Percentiles rank a stretch among this genome's conserved stretches.
phyloP scores from a whole-genome alignment of 352 stramenopile species.

The Globisporangium splendens region DNA sequence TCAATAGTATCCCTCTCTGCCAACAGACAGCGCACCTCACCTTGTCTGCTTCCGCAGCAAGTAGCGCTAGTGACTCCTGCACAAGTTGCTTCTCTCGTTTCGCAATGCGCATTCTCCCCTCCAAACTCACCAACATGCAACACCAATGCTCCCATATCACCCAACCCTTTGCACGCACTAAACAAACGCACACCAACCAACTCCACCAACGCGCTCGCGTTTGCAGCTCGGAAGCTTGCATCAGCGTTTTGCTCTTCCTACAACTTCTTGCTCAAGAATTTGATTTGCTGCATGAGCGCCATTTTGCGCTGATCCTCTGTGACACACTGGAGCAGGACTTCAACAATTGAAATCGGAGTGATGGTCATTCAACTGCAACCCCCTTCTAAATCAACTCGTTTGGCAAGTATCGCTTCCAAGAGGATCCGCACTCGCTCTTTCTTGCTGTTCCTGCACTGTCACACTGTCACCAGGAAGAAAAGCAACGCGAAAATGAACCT shows the following conservation, averaged over 20 bases:
- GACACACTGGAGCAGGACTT: conserved; percentile 24
- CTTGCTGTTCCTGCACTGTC: neutral
- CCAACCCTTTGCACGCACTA: neutral
- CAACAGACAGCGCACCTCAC: neutral
- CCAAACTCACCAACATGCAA: conserved; percentile 2
- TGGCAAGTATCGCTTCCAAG: conserved; percentile 12
- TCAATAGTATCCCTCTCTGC: neutral
- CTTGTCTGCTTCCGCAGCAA: neutral
- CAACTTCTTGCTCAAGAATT: conserved; percentile 12
- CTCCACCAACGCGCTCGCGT: neutral
- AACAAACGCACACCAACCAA: neutral
- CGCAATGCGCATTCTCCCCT: conserved; percentile 3
- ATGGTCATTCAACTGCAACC: conserved; percentile 18
- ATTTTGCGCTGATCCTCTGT: conserved; percentile 8
- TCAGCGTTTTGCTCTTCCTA: conserved; percentile 1
- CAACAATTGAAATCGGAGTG: conserved; percentile 19
- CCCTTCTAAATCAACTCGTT: conserved; percentile 13
- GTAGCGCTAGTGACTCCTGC: neutral
- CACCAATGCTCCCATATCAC: neutral
- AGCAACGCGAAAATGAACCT: conserved; percentile 36
- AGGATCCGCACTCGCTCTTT: conserved; percentile 9
- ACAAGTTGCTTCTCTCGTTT: conserved; percentile 1
- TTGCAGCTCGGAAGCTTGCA: neutral
- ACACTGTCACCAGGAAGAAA: neutral
- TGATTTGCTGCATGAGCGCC: conserved; percentile 11